Base-by-base conservation (phyloP, 2,329 filamentous ascomycete species). In the Penicillium aurantiogriseum region DNA sequence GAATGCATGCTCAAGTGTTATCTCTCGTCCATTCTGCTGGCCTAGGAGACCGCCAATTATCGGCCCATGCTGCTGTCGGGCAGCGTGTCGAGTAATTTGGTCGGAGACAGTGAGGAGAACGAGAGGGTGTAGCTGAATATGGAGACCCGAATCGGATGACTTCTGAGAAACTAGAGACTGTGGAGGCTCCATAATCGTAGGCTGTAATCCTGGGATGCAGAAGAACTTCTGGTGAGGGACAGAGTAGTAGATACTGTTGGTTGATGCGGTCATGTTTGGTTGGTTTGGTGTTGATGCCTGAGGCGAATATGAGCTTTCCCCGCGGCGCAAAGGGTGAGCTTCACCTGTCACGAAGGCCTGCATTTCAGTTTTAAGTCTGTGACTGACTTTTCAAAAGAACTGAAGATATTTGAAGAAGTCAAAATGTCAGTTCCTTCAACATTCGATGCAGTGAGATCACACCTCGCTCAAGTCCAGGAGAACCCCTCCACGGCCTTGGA, bases 91-190 rank as follows among this genome's bases (percentile, higher is more conserved):
- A 57, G 93, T 96, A 74, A 97, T 92, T 74, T 96, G 95, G 76
- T 99, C 94, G 66, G 93, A 96, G 69, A 99, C 94, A 63, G 90
- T 95, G 77, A 99, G 90, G 64, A 97, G 88, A 51, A 96, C 92
- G 48, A 99, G 87, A 27, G 94, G 94, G 70, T 99, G 94, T 19
- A 99, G 85, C 67, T 92, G 86, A 55, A 92, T 86, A 63, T 91
- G 88, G 44, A 95, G 85, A 50, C 86, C 85, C 21, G 88, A 88
- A 74, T 94, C 90, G 42, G 85, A 85, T 5, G 85, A 82, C 75
- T 86, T 88, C 57, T 80, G 81, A 6, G 88, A 90, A 46, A 91
- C 72, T 60, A 90, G 81, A 52, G 85, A 79, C 66, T 86, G 87
- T 19, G 63, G 39, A 11, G 73, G 62, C 59, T 79, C 74, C 56